Base-by-base conservation (phyloP, 768 basidiomycete species). In the Macrolepiota fuliginosa region DNA sequence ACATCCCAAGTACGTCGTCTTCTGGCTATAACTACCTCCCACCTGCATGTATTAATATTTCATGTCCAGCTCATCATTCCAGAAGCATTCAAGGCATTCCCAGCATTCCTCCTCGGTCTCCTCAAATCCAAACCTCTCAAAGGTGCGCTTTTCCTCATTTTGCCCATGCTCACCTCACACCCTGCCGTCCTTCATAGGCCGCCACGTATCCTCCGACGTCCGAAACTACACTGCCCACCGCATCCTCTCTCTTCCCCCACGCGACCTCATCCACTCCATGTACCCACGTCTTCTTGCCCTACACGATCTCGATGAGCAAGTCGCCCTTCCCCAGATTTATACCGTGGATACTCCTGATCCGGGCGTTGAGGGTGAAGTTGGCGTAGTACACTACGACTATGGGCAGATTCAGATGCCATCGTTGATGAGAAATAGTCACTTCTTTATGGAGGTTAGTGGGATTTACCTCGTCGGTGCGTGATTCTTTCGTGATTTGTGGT, bases 101-200 rank as follows among this genome's bases (percentile, higher is more conserved):
- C 95, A 0, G 79, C 94, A 17, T 95, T 89, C 70, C 83, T 84
- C 2, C 79, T 98, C 2, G 87, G 87, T 11, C 83, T 98, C 36
- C 80, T 90, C 50, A 99, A 99, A 77, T 84, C 84, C 56, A 96
- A 97, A 72, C 88, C 94, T 19, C 75, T 99, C n/a, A 96, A 97
- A 88, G 94, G 96, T 87, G 65, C 59, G 58, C 58, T 54, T 56
- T 32, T 42, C 51, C 62, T n/a, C 24, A 39, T 51, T n/a, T 22
- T 42, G n/a, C 52, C 3, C 55, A 4, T 35, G 12, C n/a, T 4
- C 15, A 17, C 27, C 40, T 32, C 17, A 36, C 19, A 39, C 54
- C 51, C 35, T 45, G 9, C 27, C 45, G 7, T 40, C 37, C 10
- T 32, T 49, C 42, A 52, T 56, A 96, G 94, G 87, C 50, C 87